phyloP scores from a whole-genome alignment of 768 basidiomycete species.

The Tulasnella sp. region DNA sequence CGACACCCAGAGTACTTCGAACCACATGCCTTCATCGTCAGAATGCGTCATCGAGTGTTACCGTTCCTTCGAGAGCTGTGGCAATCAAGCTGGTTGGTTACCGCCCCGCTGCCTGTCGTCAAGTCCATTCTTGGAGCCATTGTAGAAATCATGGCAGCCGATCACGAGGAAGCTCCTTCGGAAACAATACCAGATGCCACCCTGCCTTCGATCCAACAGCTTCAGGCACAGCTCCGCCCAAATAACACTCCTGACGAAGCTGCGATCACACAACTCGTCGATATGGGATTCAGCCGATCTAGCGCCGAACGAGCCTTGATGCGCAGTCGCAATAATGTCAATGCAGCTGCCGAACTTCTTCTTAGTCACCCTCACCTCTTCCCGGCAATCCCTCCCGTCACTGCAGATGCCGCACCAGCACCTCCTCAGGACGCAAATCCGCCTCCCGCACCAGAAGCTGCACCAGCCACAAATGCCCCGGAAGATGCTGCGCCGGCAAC shows the following conservation, averaged over 20 bases:
- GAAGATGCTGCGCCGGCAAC: not conserved
- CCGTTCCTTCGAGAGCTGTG: conserved; percentile 69
- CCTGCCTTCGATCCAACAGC: conserved; percentile 38
- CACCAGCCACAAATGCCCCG: conserved; percentile 13
- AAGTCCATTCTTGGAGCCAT: conserved; percentile 72
- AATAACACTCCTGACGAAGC: conserved; percentile 62
- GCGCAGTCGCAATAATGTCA: conserved; percentile 84
- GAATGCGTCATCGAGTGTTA: conserved; percentile 63
- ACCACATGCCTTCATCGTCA: conserved; percentile 81
- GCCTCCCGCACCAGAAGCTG: conserved; percentile 33
- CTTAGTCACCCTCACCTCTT: conserved; percentile 77
- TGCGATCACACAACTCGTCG: conserved; percentile 75
- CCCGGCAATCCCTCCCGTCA: conserved; percentile 26
- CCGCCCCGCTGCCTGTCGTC: conserved; percentile 68
- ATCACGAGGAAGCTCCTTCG: conserved; percentile 66
- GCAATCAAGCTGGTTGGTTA: conserved; percentile 77
- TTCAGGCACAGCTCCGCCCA: conserved; percentile 16
- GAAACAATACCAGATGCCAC: conserved; percentile 39
- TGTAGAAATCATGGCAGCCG: conserved; percentile 74
- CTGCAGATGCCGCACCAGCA: not conserved
- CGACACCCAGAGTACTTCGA: conserved; percentile 78
- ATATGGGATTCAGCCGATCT: conserved; percentile 95
- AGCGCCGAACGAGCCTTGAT: conserved; percentile 79
- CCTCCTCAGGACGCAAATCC: conserved; percentile 33
- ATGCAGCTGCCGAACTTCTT: conserved; percentile 81